A percentile compares a stretch with the other conserved stretches of the same genome.
These are phyloP conservation scores for Fusarium nurragi DNA, from an alignment of 2,329 filamentous ascomycete species.

Conservation along the genomic window DNA sequence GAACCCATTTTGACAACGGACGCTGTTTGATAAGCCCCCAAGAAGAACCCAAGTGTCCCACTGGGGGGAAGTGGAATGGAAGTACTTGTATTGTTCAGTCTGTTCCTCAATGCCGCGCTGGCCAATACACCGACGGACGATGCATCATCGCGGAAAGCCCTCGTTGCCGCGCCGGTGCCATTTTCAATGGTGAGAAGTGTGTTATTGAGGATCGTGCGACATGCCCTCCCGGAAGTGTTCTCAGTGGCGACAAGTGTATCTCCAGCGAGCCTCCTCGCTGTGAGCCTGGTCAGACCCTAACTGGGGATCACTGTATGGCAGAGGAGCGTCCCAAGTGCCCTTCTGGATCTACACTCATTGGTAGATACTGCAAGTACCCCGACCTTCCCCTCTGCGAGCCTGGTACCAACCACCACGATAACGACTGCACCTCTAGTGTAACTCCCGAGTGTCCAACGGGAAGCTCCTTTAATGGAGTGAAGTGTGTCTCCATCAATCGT, in stretches of 20 bases:
- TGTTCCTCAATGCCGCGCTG: neutral
- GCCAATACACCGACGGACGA: neutral
- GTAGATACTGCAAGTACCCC: constrained; percentile 9
- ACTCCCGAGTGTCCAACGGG: neutral
- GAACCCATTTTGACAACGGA: neutral
- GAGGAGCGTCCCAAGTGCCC: neutral
- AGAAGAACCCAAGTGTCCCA: neutral
- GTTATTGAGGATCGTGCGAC: neutral
- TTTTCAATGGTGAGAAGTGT: constrained; percentile 8
- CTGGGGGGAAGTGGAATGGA: neutral
- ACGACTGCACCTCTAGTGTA: constrained; percentile 1
- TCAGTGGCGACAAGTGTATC: constrained; percentile 13
- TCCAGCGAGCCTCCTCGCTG: neutral
- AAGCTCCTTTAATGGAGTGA: neutral
- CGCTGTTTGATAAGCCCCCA: neutral
- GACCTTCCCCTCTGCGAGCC: constrained; percentile 5
- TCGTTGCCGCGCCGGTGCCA: neutral
- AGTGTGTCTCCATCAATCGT: neutral
- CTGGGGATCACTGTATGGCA: neutral
- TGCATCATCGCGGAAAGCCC: neutral
- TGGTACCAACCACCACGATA: neutral
- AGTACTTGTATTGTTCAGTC: neutral
- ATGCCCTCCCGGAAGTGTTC: neutral
- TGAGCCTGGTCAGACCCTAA: neutral
- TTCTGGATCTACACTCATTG: neutral